Conservation (phyloP, 805 yeast species). For the Metschnikowia borealis region DNA sequence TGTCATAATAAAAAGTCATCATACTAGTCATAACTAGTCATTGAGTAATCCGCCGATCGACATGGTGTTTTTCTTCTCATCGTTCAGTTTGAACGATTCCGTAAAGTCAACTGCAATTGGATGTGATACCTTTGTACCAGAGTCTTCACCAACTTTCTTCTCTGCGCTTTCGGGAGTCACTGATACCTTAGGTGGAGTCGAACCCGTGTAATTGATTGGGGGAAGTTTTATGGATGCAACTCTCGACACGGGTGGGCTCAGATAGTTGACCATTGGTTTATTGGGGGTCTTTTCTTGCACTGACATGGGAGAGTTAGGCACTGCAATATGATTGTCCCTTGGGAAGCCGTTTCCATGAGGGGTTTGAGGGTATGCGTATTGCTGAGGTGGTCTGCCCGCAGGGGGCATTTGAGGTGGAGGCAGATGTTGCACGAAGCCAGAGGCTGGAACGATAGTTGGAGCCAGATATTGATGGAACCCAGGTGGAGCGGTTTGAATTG, state of each 20-base stretch:
- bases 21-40: not conserved
- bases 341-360: not conserved
- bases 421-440: slow-evolving; percentile 2
- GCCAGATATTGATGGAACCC: slow-evolving; percentile 2
- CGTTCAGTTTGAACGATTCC: slow-evolving; percentile 11
- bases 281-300: not conserved
- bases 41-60: slow-evolving; percentile 42
- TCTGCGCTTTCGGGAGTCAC: not conserved
- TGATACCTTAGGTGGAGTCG: not conserved
- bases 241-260: not conserved
- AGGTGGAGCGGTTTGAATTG: not conserved
- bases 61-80: slow-evolving; percentile 21
- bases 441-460: not conserved
- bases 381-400: not conserved
- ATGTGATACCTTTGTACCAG: not conserved
- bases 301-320: not conserved
- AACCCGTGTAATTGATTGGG: not conserved
- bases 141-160: not conserved
- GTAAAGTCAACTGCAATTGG: slow-evolving; percentile 20
- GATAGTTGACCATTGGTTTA: not conserved
- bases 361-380: not conserved
- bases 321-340: not conserved
- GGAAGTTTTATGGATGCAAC: slow-evolving; percentile 1
- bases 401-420: slow-evolving; percentile 1
- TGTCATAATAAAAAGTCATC: too few relatives aligned